Conservation (phyloP, 352 stramenopile species). For the Phytophthora pistaciae region DNA sequence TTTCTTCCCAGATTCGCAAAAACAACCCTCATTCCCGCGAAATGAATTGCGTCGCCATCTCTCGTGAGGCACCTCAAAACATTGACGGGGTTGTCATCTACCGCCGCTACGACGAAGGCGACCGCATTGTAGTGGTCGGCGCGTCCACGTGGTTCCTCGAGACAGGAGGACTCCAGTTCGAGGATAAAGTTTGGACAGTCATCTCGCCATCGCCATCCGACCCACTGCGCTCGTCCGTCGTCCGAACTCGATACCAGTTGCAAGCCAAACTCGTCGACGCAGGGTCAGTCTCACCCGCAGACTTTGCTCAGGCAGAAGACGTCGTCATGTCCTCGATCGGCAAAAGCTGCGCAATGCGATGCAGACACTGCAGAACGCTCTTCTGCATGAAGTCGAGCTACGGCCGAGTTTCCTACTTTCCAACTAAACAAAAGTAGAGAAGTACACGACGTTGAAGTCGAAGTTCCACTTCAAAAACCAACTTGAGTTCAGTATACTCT, state of each 20-base stretch:
- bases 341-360: slow-evolving; percentile 17
- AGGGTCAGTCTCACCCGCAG: neutral
- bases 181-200: slow-evolving; percentile 26
- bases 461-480: neutral
- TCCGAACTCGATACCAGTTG: slow-evolving; percentile 22
- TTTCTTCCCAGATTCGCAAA: slow-evolving; percentile 7
- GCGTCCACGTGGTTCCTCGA: slow-evolving; percentile 18
- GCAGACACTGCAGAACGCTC: slow-evolving; percentile 9
- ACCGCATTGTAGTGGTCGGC: slow-evolving; percentile 24
- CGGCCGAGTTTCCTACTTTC: too few relatives aligned
- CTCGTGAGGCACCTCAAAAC: slow-evolving; percentile 7
- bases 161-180: slow-evolving; percentile 15
- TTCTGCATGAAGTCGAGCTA: slow-evolving; percentile 9
- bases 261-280: slow-evolving; percentile 9
- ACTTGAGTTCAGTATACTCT: neutral
- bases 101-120: slow-evolving; percentile 24
- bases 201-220: slow-evolving; percentile 16
- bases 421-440: too few relatives aligned
- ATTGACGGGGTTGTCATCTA: slow-evolving; percentile 23
- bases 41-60: slow-evolving; percentile 26
- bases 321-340: slow-evolving; percentile 16
- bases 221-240: slow-evolving; percentile 15
- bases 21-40: slow-evolving; percentile 13
- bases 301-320: slow-evolving; percentile 9
- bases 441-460: too few relatives aligned